Evolutionary conservation across 164 flowering plant species (phyloP).

Genomic region (Liquidambar formosana): DNA sequence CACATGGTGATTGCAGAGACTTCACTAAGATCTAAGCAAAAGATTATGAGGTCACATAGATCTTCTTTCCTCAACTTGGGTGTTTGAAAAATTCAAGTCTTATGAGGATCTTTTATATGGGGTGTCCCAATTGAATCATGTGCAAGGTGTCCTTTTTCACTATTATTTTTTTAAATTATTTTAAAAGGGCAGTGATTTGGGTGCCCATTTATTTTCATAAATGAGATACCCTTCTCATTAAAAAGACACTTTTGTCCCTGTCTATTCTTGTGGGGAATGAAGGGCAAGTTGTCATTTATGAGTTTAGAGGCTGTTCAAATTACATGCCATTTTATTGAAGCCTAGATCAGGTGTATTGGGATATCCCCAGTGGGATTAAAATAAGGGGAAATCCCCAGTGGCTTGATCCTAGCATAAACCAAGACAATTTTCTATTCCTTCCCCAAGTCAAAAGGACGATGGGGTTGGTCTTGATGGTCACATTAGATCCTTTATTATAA

Average conservation of each 20-base stretch:
- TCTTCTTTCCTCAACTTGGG: conserved; percentile 4
- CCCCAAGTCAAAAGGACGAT: conserved; percentile 16
- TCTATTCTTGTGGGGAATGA: background rate
- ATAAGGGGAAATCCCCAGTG: background rate
- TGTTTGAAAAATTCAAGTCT: conserved; percentile 3
- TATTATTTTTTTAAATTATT: background rate
- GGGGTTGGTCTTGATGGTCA: conserved; percentile 1
- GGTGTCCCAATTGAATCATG: conserved; percentile 19
- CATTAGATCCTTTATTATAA: background rate
- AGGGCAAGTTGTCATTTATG: conserved; percentile 7
- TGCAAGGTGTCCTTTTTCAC: conserved; percentile 12
- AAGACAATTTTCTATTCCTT: conserved; percentile 5
- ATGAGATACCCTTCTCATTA: background rate
- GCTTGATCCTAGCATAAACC: background rate
- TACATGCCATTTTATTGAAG: conserved; percentile 1
- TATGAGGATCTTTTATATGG: conserved; percentile 17
- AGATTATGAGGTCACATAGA: too few species aligned
- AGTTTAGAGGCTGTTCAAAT: background rate
- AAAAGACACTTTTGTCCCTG: background rate
- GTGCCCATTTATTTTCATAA: background rate
- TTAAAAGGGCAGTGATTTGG: conserved; percentile 1
- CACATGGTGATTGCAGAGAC: too few species aligned
- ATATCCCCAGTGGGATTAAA: background rate
- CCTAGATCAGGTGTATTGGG: conserved; percentile 4
- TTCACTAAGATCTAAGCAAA: too few species aligned